Conservation (phyloP, 352 stramenopile species). For the Globisporangium middletonii region DNA sequence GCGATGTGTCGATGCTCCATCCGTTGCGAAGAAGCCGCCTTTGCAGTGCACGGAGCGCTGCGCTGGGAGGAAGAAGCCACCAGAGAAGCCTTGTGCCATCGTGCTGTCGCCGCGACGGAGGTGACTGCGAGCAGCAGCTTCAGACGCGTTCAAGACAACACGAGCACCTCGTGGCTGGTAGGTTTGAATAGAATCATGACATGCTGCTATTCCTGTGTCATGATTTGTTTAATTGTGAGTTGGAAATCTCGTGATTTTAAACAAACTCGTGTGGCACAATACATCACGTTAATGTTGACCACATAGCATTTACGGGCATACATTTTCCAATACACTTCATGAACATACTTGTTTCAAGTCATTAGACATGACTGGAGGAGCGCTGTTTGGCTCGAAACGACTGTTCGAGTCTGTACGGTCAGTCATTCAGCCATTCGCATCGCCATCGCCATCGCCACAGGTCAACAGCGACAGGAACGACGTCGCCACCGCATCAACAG, state of each 20-base stretch:
- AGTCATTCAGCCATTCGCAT: slow-evolving; percentile 8
- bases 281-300: too few relatives aligned
- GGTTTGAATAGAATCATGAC: too few relatives aligned
- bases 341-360: neutral
- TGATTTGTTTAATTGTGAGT: too few relatives aligned
- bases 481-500: neutral
- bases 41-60: slow-evolving; percentile 50
- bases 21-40: slow-evolving; percentile 44
- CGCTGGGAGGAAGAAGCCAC: slow-evolving; percentile 50
- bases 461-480: neutral
- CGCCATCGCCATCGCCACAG: neutral
- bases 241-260: neutral
- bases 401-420: neutral
- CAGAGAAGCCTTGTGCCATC: slow-evolving; percentile 31
- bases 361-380: slow-evolving; percentile 8
- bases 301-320: neutral
- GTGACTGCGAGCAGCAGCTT: neutral
- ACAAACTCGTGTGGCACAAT: too few relatives aligned
- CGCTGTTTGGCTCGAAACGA: slow-evolving; percentile 1
- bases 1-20: slow-evolving; percentile 3
- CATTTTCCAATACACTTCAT: neutral
- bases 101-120: neutral
- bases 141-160: too few relatives aligned
- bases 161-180: too few relatives aligned
- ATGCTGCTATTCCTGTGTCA: too few relatives aligned